Evolutionary conservation across 495 filamentous ascomycete species (phyloP).

Genomic region (Lophiotrema nucula): DNA sequence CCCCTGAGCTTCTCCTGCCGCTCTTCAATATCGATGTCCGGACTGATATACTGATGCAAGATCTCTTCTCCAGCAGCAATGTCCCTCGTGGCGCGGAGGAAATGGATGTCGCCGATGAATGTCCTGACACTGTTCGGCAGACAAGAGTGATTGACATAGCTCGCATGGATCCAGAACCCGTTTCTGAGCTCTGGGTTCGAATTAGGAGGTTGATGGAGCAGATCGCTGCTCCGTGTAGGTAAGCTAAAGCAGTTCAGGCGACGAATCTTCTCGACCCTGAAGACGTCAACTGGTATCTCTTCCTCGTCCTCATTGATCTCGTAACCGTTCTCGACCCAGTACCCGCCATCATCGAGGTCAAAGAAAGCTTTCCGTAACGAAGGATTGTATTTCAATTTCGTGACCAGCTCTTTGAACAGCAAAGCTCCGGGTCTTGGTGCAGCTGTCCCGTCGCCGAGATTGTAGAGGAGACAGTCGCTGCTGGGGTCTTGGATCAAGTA

Average conservation of each 20-base stretch:
- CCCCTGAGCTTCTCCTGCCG: constrained; percentile 14
- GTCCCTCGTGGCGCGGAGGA: constrained; percentile 52
- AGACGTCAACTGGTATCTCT: constrained; percentile 14
- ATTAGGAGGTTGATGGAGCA: constrained; percentile 15
- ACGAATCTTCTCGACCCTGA: constrained; percentile 22
- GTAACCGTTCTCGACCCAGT: constrained; percentile 20
- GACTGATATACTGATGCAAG: constrained; percentile 31
- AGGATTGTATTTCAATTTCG: constrained; percentile 54
- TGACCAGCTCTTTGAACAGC: constrained; percentile 44
- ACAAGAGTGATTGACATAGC: constrained; percentile 59
- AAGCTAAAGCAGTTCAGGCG: constrained; percentile 17
- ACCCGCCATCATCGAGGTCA: constrained; percentile 48
- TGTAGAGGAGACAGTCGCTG: constrained; percentile 35
- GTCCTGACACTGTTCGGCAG: constrained; percentile 46
- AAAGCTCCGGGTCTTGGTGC: constrained; percentile 37
- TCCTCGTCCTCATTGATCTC: constrained; percentile 7
- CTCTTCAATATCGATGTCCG: constrained; percentile 17
- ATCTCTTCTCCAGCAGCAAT: constrained; percentile 53
- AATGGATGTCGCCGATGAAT: constrained; percentile 62
- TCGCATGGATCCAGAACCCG: constrained; percentile 56
- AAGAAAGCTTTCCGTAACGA: constrained; percentile 44
- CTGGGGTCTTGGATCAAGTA: constrained; percentile 33
- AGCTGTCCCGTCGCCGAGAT: constrained; percentile 19
- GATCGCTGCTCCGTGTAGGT: constrained; percentile 19
- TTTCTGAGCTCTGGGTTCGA: constrained; percentile 37